Conservation (phyloP, 306 rosid genomes). For the Luffa acutangula region DNA sequence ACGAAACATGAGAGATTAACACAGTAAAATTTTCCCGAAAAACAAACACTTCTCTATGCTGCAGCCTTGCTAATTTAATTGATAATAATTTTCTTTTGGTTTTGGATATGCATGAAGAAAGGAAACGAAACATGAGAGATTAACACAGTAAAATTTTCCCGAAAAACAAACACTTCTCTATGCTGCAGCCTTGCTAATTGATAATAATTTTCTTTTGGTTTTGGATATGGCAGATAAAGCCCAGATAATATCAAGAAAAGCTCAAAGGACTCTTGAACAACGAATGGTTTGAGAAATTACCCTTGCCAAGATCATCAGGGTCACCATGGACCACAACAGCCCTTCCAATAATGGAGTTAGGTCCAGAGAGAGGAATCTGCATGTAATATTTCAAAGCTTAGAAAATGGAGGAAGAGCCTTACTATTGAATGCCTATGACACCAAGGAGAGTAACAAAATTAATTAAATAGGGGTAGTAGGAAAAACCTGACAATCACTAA, state of each 20-base stretch:
- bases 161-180: background rate
- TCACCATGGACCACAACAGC: conserved; percentile 93
- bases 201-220: background rate
- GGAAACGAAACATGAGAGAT: background rate
- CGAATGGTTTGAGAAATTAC: conserved; percentile 25
- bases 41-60: background rate
- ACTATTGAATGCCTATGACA: background rate
- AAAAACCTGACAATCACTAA: conserved; percentile 59
- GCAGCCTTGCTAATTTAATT: background rate
- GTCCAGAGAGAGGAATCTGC: conserved; percentile 88
- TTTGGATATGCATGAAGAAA: background rate
- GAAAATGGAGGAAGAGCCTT: background rate
- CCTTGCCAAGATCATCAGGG: conserved; percentile 95
- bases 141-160: background rate
- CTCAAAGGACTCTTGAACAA: background rate
- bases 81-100: background rate
- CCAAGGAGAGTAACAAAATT: background rate
- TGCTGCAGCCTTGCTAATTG: background rate
- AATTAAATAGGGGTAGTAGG: conserved; percentile 6
- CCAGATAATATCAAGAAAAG: background rate
- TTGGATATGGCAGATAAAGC: background rate
- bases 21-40: background rate
- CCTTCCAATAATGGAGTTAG: conserved; percentile 78
- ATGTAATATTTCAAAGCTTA: conserved; percentile 6
- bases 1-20: background rate